These are phyloP conservation scores for Dendrobium chrysotoxum DNA, from an alignment of 106 monocot genomes.

Conservation along the genomic window DNA sequence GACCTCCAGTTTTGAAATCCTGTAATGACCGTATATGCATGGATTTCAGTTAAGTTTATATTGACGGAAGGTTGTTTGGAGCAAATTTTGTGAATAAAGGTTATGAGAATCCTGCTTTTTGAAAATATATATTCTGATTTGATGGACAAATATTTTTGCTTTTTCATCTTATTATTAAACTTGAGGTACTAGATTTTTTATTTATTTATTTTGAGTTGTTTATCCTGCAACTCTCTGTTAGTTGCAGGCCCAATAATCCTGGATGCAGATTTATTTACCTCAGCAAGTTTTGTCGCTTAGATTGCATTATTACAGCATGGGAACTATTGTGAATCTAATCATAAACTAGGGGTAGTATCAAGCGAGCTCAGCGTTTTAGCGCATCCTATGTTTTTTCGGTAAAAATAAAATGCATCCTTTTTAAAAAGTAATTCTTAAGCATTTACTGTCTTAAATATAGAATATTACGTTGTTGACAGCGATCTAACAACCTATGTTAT, in stretches of 20 bases:
- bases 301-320: not conserved
- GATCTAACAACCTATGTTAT: not conserved
- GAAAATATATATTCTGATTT: not conserved
- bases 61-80: not conserved
- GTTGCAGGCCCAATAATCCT: not conserved
- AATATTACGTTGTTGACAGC: not conserved
- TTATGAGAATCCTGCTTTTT: not conserved
- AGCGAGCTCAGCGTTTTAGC: not conserved
- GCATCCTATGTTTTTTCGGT: not conserved
- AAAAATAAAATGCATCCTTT: not conserved
- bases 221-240: not conserved
- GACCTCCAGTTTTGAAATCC: not conserved
- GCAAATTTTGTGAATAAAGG: not conserved
- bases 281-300: not conserved
- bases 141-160: not conserved
- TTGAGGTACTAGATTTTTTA: not conserved
- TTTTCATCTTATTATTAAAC: not conserved
- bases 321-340: not conserved
- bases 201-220: not conserved
- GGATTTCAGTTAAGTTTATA: not conserved
- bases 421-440: not conserved
- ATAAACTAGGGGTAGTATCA: not conserved
- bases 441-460: not conserved
- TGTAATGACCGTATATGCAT: not conserved
- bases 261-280: not conserved